These are phyloP conservation scores for Dunaliella salina DNA, from an alignment of 163 green algal species.

Conservation along the genomic window DNA sequence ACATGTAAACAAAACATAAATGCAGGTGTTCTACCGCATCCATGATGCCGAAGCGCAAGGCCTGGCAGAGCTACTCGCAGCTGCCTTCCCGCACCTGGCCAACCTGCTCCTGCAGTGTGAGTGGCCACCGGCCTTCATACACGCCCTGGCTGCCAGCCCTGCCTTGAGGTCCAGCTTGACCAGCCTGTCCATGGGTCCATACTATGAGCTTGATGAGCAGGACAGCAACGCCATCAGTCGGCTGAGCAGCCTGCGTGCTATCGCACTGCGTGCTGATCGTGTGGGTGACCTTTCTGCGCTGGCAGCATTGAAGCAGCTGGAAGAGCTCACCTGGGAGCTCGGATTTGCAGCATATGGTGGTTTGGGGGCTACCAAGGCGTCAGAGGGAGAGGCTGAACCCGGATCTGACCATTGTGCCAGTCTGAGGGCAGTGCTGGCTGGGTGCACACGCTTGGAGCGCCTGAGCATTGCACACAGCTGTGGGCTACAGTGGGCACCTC, in stretches of 20 bases:
- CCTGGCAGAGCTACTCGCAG: background rate
- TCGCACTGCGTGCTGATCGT: background rate
- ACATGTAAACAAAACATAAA: background rate
- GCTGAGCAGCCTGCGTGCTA: background rate
- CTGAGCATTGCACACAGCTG: background rate
- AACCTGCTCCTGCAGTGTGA: background rate
- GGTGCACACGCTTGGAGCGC: background rate
- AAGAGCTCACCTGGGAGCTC: background rate
- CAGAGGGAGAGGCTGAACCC: background rate
- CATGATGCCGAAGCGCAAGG: background rate
- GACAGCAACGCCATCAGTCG: background rate
- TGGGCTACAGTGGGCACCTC: background rate
- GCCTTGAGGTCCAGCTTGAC: background rate
- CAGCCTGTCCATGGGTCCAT: background rate
- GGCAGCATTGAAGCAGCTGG: background rate
- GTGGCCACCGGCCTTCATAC: background rate
- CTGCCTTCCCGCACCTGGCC: background rate
- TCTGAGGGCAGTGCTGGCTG: background rate
- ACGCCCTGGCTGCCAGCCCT: background rate
- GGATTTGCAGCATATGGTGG: background rate
- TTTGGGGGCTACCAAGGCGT: no score
- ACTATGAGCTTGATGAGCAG: background rate
- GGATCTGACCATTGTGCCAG: background rate
- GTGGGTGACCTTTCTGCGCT: background rate
- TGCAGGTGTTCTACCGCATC: background rate